Base-by-base conservation (phyloP, 2,329 filamentous ascomycete species). In the Aspergillus udagawae region DNA sequence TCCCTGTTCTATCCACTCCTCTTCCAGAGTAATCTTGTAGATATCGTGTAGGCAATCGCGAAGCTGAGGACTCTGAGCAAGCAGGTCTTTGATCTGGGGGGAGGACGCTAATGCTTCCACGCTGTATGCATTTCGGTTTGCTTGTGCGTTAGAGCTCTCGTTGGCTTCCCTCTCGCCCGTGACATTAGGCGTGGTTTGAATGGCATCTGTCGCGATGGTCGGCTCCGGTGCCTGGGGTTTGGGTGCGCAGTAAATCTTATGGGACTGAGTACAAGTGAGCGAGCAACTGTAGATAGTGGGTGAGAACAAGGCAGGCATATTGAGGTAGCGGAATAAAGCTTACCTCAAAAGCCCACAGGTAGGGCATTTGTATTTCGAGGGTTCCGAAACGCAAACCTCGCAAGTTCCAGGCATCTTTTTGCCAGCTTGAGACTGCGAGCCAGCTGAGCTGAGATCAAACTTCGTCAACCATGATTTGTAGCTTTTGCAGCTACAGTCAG, bases 191-290 rank as follows among this genome's bases (percentile, higher is more conserved):
- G 51, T 45, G 14, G 58, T 25, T 32, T 53, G 59, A 29, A 56
- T 14, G 49, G 51, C 52, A 49, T 59, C 56, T 45, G 54, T 52
- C 54, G 59, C 55, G 10, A 58, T 54, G 45, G 58, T 55, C 28
- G 60, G 38, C 32, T 63, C 60, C 21, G 63, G 51, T 23, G 60
- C 58, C 20, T 55, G 52, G 29, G 61, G 54, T 60, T 69, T 69
- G n/a, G 73, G 71, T 21, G 67, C 65, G 59, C 77, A 80, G 56
- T 73, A 73, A 20, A 70, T 70, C 63, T 79, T 78, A 63, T 80
- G 77, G 4, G 71, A 67, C 54, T 78, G 74, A 41, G 75, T 76
- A 63, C 78, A 80, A 32, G 65, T 69, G 41, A 80, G 71, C 9
- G 78, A 80, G 55, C 78, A 80, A 60, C 78, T 80, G 60, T 25